Evolutionary conservation across 208 protist species (phyloP), one percentile per base, ranked within the genome.

Genomic region (Leishmania gerbilli): DNA sequence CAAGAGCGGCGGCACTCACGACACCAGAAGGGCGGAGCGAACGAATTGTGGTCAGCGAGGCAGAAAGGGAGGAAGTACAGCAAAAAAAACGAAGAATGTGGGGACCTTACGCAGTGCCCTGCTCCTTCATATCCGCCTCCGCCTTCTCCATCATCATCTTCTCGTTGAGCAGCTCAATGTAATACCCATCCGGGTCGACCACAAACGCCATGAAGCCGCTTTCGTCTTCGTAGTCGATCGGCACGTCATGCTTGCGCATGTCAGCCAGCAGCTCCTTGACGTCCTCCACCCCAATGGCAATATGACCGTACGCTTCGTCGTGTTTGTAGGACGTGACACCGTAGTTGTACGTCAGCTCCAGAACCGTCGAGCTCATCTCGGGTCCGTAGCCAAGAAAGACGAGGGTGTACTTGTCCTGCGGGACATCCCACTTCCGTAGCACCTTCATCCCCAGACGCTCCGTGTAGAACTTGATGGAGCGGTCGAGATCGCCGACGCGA

Each of bases 271-370:
- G 45, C 49, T 65, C 68, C 74, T 90, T 92, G 53, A 96, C 88
- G 68, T 97, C 89, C 19, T 93, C 88, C 34, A 97, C 92, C 47
- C 92, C 94, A 77, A 97, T 95, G 37, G 92, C 90, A 51, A 96
- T 95, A 77, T 96, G 93, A 15, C 93, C 95, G 77, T 96, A 96
- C 0, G 92, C 91, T 17, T 86, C 92, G 13, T 84, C 91, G 77
- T 97, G 92, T 31, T 86, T 88, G 86, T 96, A 96, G 11, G 79
- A 85, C 19, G 81, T 89, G 40, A 91, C 79, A 47, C 92, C 95
- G 79, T 95, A 96, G 88, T 97, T 97, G 86, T 96, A 95, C 27
- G 95, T 97, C 68, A 97, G 86, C 85, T 95, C 92, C 47, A 97
- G 86, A 71, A 97, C 93, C 0, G 92, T 93, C 27, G 84, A 81